Percentiles rank a stretch among this genome's conserved stretches.
Evolutionary conservation across 306 rosid species (phyloP).

Genomic region (Rosa lucieae): DNA sequence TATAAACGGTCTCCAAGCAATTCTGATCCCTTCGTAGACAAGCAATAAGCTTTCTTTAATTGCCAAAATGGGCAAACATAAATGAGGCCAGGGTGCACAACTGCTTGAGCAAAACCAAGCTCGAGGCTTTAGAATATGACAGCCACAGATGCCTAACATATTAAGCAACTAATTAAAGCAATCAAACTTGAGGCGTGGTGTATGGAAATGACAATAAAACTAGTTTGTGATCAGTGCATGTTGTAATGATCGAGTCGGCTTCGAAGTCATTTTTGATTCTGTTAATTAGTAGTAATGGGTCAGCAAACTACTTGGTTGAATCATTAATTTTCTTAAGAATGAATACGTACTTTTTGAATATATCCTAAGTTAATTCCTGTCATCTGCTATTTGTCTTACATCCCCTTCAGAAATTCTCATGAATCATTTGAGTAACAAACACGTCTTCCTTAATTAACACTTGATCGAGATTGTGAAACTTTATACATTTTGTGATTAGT

Average conservation of each 20-base stretch:
- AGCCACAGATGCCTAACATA: slow-evolving; percentile 7
- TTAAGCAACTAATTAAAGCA: background rate
- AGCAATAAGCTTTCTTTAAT: background rate
- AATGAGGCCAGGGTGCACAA: background rate
- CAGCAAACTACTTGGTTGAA: background rate
- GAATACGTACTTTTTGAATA: background rate
- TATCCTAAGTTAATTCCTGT: background rate
- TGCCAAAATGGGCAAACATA: slow-evolving; percentile 7
- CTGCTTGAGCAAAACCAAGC: background rate
- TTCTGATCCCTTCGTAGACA: background rate
- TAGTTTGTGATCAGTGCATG: background rate
- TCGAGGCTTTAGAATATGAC: background rate
- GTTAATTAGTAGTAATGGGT: background rate
- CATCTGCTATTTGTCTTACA: background rate
- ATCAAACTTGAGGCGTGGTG: background rate
- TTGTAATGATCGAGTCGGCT: background rate
- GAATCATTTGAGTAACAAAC: background rate
- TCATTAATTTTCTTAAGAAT: background rate
- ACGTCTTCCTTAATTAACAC: background rate
- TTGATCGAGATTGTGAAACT: background rate
- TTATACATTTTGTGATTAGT: too few species aligned
- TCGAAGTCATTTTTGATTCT: background rate
- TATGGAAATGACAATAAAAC: background rate
- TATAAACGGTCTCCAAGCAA: background rate
- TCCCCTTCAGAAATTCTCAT: background rate